These are phyloP conservation scores for Ogataea paraovalis DNA, from an alignment of 805 yeast genomes.

Conservation along the genomic window DNA sequence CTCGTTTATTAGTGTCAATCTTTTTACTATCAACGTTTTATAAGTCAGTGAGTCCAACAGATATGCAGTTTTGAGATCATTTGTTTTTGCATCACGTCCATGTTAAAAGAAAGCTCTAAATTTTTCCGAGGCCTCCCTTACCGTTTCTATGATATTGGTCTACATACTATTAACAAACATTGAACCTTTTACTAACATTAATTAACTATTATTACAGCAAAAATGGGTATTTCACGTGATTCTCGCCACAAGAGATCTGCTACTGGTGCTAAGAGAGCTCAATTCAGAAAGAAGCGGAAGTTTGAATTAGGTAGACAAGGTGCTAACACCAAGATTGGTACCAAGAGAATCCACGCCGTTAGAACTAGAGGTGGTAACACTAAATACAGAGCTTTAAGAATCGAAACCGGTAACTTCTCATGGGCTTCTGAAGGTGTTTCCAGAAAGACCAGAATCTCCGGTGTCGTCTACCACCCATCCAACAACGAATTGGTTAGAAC, in stretches of 20 bases:
- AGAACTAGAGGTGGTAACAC: constrained; percentile 99
- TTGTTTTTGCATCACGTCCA: too few relatives aligned
- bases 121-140: too few relatives aligned
- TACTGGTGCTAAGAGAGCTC: constrained; percentile 99
- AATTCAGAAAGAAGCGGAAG: constrained; percentile 99
- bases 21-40: too few relatives aligned
- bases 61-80: too few relatives aligned
- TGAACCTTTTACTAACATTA: constrained; percentile 7
- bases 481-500: constrained; percentile 99
- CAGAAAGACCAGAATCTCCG: constrained; percentile 98
- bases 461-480: constrained; percentile 98
- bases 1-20: too few relatives aligned
- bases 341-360: constrained; percentile 98
- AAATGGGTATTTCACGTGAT: constrained; percentile 99
- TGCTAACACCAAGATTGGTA: constrained; percentile 98
- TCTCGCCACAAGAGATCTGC: constrained; percentile 99
- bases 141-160: too few relatives aligned
- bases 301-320: constrained; percentile 99
- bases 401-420: constrained; percentile 98
- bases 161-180: too few relatives aligned
- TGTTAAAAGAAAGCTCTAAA: too few relatives aligned
- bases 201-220: constrained; percentile 4
- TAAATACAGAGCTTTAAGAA: constrained; percentile 99
- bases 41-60: too few relatives aligned
- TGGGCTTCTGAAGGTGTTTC: constrained; percentile 99